Base-by-base conservation (phyloP, 176 grass and related monocot species). In the Carex pumila region DNA sequence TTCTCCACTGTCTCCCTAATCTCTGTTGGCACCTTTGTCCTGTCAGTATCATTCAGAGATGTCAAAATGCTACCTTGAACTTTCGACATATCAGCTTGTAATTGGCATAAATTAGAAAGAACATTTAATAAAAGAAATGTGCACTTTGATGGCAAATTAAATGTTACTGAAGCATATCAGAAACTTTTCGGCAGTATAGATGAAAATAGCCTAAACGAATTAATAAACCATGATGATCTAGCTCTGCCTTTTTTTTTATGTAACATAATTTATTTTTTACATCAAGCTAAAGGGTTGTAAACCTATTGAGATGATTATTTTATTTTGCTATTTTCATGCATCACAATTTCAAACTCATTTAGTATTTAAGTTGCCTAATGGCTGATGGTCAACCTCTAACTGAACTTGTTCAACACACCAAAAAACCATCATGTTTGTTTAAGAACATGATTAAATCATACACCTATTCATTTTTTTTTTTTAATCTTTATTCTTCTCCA, bases 1-100 rank as follows among this genome's bases (percentile, higher is more conserved):
- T 36, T 77, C 68, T 85, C 83, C 52, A 85, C 83, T 13, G 83
- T 77, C 32, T 78, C 55, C 29, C 83, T 71, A 31, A 85, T 77
- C 68, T 78, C 68, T 54, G 39, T 60, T 63, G 85, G 85, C 19
- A 86, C 85, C 76, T 80, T 86, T 49, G 85, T 86, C 61, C 80
- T 83, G 58, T 62, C 29, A 64, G 49, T 37, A 61, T 47, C 9
- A 0, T 63, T 41, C n/a, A 45, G 18, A 81, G 39, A 81, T 64
- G 18, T 75, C 71, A 75, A 81, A 80, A 80, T 80, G 7, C 50
- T 32, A 52, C 36, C 17, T 15, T 15, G 14, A 41, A 70, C 6
- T 18, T 41, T 70, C 14, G n/a, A 49, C n/a, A 41, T n/a, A 7
- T 19, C 17, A 19, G 7, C 67, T 71, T 43, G 37, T 71, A 45